Base-by-base conservation (phyloP, 768 basidiomycete species). In the Lactarius indigo region DNA sequence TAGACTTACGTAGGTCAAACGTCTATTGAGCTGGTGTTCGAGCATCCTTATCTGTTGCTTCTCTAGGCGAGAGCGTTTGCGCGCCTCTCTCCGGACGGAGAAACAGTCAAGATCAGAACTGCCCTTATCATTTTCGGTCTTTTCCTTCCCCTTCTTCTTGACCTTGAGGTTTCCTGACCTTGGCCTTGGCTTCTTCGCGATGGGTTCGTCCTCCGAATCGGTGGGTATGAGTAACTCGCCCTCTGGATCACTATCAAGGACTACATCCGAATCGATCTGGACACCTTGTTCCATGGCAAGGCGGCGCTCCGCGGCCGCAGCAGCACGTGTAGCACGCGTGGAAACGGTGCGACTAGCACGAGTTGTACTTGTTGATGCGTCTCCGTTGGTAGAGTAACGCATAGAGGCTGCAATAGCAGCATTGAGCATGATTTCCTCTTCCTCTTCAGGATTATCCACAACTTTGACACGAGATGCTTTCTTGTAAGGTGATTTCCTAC, bases 1-100 rank as follows among this genome's bases (percentile, higher is more conserved):
- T 15, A 58, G 20, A 75, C 86, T 64, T 73, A 91, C 87, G 76
- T 85, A 81, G 15, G 91, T 93, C 69, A 96, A 78, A 70, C 81
- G 86, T 31, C 94, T 84, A 10, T 92, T 92, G 12, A 94, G 78
- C 72, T 88, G 81, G 64, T 76, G 71, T 58, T 78, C 76, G 71
- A 91, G 72, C 50, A 74, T 59, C 60, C 68, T 70, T 65, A 71
- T 76, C 18, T 65, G 33, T n/a, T 68, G 71, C 50, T 72, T 69
- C 31, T 33, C 57, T 71, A 72, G 20, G 17, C 69, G 61, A 50
- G 59, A 17, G 42, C 54, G 54, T 35, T 12, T 57, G 60, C 56
- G 61, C n/a, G 68, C 57, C 41, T 68, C 66, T 54, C 35, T 63
- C 50, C 65, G 54, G 33, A 35, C 57, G 56, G 37, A 44, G 42